Conservation (phyloP, 768 basidiomycete genomes). For the Hericium coralloides region DNA sequence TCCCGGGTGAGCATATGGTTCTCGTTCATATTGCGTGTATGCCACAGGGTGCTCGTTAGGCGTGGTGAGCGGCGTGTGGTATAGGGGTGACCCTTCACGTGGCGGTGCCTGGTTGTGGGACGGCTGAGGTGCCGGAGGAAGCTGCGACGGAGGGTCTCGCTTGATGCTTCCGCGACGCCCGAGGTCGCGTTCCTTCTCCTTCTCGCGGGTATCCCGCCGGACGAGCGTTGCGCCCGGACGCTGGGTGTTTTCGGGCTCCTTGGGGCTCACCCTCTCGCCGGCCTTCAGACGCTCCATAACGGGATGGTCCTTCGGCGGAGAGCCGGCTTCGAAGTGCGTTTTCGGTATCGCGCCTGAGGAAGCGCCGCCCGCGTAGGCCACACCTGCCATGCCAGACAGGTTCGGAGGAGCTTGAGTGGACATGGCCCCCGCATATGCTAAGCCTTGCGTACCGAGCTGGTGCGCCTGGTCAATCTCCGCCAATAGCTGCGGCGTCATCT, state of each 20-base stretch:
- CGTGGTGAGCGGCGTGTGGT: slow-evolving; percentile 9
- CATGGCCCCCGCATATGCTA: slow-evolving; percentile 6
- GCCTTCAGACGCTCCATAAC: slow-evolving; percentile 8
- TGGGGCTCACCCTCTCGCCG: slow-evolving; percentile 8
- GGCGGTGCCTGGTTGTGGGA: background rate
- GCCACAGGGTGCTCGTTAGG: slow-evolving; percentile 4
- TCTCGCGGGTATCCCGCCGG: slow-evolving; percentile 10
- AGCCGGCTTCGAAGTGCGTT: slow-evolving; percentile 7
- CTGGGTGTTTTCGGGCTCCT: slow-evolving; percentile 1
- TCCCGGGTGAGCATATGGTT: slow-evolving; percentile 6
- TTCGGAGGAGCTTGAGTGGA: slow-evolving; percentile 11
- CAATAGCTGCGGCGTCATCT: slow-evolving; percentile 7
- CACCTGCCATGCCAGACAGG: slow-evolving; percentile 9
- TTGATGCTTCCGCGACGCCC: slow-evolving; percentile 12
- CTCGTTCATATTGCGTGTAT: slow-evolving; percentile 10
- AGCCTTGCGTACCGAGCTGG: background rate
- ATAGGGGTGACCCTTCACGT: slow-evolving; percentile 9
- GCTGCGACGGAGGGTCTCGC: slow-evolving; percentile 2
- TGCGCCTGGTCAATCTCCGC: slow-evolving; percentile 12
- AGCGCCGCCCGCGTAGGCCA: slow-evolving; percentile 4
- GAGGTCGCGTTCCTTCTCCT: slow-evolving; percentile 8
- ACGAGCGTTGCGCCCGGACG: background rate
- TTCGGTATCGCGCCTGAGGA: background rate
- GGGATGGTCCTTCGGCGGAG: slow-evolving; percentile 10
- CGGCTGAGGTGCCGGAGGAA: background rate